phyloP scores from a whole-genome alignment of 78 protist species.

The Dictyostelium capitatum region DNA sequence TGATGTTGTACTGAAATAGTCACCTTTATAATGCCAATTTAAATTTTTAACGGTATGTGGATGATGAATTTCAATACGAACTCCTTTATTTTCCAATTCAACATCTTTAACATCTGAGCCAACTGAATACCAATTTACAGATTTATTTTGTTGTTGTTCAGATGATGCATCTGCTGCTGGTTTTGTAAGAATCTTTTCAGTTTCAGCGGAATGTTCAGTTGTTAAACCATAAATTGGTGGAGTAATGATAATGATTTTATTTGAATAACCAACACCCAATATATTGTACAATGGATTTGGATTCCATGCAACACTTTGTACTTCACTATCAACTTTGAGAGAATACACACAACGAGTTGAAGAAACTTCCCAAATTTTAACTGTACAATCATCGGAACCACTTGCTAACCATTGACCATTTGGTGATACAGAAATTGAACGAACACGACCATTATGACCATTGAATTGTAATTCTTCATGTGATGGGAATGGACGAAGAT shows the following conservation, averaged over 20 bases:
- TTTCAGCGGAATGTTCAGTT: slow-evolving; percentile 14
- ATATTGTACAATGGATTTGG: slow-evolving; percentile 86
- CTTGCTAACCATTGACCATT: slow-evolving; percentile 94
- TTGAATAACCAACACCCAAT: slow-evolving; percentile 83
- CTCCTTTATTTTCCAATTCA: neutral
- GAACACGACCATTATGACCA: slow-evolving; percentile 83
- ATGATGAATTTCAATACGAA: slow-evolving; percentile 34
- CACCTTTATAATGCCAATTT: slow-evolving; percentile 96
- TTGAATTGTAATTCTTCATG: slow-evolving; percentile 43
- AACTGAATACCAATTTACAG: slow-evolving; percentile 40
- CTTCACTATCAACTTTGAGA: slow-evolving; percentile 49
- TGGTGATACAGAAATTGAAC: slow-evolving; percentile 88
- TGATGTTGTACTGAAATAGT: slow-evolving; percentile 92
- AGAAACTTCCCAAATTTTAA: slow-evolving; percentile 93
- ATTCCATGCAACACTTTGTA: slow-evolving; percentile 89
- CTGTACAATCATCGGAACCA: slow-evolving; percentile 91
- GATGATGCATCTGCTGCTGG: neutral
- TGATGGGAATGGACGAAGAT: slow-evolving; percentile 98
- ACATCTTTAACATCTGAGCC: neutral
- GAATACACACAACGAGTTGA: slow-evolving; percentile 90
- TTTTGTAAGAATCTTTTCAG: slow-evolving; percentile 37
- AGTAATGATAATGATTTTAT: slow-evolving; percentile 47
- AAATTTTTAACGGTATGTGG: slow-evolving; percentile 50
- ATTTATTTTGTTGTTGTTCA: slow-evolving; percentile 9
- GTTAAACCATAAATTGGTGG: slow-evolving; percentile 43